Conservation (phyloP, 2,329 filamentous ascomycete genomes). For the Fusarium redolens region DNA sequence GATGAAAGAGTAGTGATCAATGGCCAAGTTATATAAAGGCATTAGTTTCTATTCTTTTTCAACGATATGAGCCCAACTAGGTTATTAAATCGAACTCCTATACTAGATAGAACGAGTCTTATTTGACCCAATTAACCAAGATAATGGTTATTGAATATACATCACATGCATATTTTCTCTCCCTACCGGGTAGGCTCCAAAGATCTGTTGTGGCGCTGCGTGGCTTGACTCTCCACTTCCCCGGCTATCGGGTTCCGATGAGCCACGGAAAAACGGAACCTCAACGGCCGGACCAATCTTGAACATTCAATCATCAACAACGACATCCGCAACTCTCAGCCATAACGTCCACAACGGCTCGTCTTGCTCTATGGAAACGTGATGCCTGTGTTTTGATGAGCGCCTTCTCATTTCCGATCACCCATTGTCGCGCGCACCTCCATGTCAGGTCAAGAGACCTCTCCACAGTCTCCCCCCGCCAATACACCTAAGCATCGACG, state of each 20-base stretch:
- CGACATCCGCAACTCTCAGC: background rate
- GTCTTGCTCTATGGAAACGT: slow-evolving; percentile 14
- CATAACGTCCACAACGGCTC: background rate
- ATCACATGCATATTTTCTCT: background rate
- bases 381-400: slow-evolving; percentile 3
- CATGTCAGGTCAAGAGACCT: slow-evolving; percentile 42
- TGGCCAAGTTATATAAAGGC: too few species aligned
- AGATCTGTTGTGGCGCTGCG: background rate
- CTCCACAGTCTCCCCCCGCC: slow-evolving; percentile 38
- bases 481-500: slow-evolving; percentile 39
- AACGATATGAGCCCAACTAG: too few species aligned
- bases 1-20: too few species aligned
- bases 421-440: slow-evolving; percentile 2
- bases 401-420: background rate
- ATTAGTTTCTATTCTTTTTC: too few species aligned
- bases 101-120: too few species aligned
- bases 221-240: background rate
- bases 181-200: background rate
- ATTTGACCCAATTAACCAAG: too few species aligned
- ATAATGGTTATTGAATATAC: too few species aligned
- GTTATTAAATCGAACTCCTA: too few species aligned
- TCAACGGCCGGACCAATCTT: slow-evolving; percentile 15
- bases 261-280: slow-evolving; percentile 34
- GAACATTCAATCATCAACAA: slow-evolving; percentile 21
- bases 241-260: slow-evolving; percentile 8